Conservation (phyloP, 2,329 filamentous ascomycete species). For the Aspergillus nomiae region DNA sequence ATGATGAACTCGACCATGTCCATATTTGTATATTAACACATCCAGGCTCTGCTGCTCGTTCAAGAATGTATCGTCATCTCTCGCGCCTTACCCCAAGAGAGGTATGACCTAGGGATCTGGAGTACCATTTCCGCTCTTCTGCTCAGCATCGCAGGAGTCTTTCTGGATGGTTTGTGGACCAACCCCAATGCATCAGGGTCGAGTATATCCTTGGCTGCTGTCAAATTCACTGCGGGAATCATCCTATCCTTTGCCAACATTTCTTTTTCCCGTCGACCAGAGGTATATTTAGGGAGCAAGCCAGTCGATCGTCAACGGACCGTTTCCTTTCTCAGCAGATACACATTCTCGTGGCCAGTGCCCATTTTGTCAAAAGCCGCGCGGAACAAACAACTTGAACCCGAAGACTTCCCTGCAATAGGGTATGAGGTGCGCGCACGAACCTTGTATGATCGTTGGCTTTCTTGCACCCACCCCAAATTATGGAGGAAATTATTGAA, state of each 20-base stretch:
- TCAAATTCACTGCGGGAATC: conserved; percentile 6
- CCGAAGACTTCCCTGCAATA: conserved; percentile 63
- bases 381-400: conserved; percentile 62
- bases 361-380: conserved; percentile 58
- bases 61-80: neutral
- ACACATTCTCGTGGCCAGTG: conserved; percentile 66
- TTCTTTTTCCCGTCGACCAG: conserved; percentile 64
- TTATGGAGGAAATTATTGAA: conserved; percentile 63
- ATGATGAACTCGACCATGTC: neutral
- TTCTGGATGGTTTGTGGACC: neutral
- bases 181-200: neutral
- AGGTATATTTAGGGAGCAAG: conserved; percentile 61
- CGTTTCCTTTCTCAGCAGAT: conserved; percentile 60
- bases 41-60: neutral
- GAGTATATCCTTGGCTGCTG: neutral
- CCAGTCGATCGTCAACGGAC: conserved; percentile 65
- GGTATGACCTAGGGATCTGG: neutral
- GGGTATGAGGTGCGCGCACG: conserved; percentile 57
- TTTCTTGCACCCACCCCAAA: conserved; percentile 12
- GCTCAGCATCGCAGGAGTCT: neutral
- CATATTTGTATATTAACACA: neutral
- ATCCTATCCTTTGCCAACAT: conserved; percentile 29
- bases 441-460: conserved; percentile 31
- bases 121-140: neutral
- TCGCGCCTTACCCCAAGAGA: neutral